Base-by-base conservation (phyloP, 2,329 filamentous ascomycete species). In the Tolypocladium nubicola region DNA sequence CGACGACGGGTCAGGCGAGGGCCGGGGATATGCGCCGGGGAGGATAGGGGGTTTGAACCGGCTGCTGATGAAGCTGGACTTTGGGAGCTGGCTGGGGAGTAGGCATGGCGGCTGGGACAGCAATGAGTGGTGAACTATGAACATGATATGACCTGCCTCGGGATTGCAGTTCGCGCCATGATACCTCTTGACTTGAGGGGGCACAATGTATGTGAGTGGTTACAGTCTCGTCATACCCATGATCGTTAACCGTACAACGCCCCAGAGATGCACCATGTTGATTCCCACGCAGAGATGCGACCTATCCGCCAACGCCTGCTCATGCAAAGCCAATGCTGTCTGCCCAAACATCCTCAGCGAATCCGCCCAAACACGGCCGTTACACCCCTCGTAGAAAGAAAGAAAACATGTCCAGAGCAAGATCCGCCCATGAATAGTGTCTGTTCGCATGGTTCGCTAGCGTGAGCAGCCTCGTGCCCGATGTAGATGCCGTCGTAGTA, bases 41-140 rank as follows among this genome's bases (percentile, higher is more conserved):
- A 84, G 87, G 59, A 82, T 90, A 4, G 89, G 89, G 0, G 89
- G 90, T 1, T 84, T 97, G 52, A 90, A 96, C 73, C 79, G 89
- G 58, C 72, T 97, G 67, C 71, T 97, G 68, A 96, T 96, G 90
- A 96, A 96, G 76, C 75, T 97, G 64, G 91, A 96, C 66, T 84
- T 84, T 69, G 82, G 81, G 23, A 79, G 73, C 56, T 84, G 81
- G 81, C 79, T 82, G 61, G 75, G 70, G 6, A 66, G 69, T 39
- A 59, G 63, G 55, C 65, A 65, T 52, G 64, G 65, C n/a, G 30
- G 52, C 3, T 61, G 62, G 54, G 54, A 62, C 6, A 43, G 9
- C 41, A 8, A 43, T 38, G 38, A 52, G 39, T 53, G 33, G 52
- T 38, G 56, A 53, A 21, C 33, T 6, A 52, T 41, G 37, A n/a